A percentile compares a stretch with the other conserved stretches of the same genome.
phyloP scores from a whole-genome alignment of 1,284 basidiomycete species.

The Meripilus lineatus region DNA sequence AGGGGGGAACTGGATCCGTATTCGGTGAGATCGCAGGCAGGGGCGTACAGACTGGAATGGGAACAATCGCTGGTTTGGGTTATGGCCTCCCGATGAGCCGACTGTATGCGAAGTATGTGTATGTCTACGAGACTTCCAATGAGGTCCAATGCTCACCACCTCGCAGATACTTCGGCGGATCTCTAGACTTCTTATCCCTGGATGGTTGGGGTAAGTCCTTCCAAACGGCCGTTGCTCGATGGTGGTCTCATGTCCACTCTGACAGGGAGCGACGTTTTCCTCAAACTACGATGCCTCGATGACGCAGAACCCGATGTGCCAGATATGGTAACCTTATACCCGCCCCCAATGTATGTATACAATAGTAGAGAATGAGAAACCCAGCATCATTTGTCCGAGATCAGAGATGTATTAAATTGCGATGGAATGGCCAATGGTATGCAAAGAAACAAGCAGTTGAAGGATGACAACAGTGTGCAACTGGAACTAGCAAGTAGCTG shows the following conservation, averaged over 20 bases:
- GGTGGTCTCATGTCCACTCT: constrained; percentile 1
- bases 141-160: neutral
- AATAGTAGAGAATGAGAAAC: too few species aligned
- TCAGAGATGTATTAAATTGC: constrained; percentile 18
- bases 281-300: constrained; percentile 70
- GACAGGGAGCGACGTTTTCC: constrained; percentile 74
- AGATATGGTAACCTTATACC: too few species aligned
- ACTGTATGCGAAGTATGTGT: constrained; percentile 62
- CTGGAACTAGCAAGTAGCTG: constrained; percentile 21
- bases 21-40: constrained; percentile 75
- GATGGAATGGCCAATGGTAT: neutral
- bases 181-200: constrained; percentile 69
- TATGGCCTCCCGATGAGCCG: constrained; percentile 85
- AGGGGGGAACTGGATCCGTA: constrained; percentile 40
- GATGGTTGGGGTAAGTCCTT: constrained; percentile 75
- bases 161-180: constrained; percentile 72
- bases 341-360: too few species aligned
- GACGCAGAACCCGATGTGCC: too few species aligned
- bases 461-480: constrained; percentile 20
- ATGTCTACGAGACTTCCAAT: neutral
- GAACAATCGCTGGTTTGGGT: constrained; percentile 79
- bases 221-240: neutral
- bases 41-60: constrained; percentile 68
- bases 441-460: constrained; percentile 4
- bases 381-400: neutral